Conservation (phyloP, 257 asterid genomes). For the Solanum bulbocastanum region DNA sequence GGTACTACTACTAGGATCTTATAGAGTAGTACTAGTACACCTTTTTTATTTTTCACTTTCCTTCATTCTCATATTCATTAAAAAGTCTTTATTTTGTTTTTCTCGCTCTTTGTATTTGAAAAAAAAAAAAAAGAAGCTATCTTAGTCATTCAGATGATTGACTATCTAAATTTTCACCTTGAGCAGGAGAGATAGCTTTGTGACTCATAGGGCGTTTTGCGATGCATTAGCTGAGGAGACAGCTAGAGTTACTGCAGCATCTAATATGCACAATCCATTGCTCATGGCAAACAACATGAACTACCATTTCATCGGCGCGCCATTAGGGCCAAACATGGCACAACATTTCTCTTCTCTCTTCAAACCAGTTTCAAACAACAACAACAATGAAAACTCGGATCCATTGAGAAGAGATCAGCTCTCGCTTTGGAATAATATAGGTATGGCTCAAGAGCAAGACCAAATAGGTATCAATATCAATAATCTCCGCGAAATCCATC, state of each 20-base stretch:
- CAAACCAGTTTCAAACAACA: constrained; percentile 24
- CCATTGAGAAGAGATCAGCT: constrained; percentile 23
- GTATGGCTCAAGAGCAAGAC: constrained; percentile 18
- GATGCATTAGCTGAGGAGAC: constrained; percentile 93
- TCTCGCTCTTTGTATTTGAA: background rate
- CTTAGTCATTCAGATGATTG: background rate
- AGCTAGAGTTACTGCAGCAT: constrained; percentile 64
- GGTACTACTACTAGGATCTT: background rate
- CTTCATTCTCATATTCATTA: background rate
- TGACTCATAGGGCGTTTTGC: constrained; percentile 92
- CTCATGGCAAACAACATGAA: constrained; percentile 20
- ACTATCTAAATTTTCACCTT: too few relatives aligned
- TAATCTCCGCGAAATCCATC: constrained; percentile 40
- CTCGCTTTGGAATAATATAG: constrained; percentile 38
- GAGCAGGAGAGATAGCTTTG: constrained; percentile 84
- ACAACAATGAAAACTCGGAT: constrained; percentile 12
- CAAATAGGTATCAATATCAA: constrained; percentile 20
- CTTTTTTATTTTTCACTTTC: background rate
- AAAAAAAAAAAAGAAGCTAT: too few relatives aligned
- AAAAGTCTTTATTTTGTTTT: background rate
- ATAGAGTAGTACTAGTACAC: background rate
- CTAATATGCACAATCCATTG: constrained; percentile 30
- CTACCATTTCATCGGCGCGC: constrained; percentile 48
- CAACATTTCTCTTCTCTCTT: constrained; percentile 52
- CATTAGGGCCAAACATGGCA: constrained; percentile 23